Evolutionary conservation across 805 yeast genomes (phyloP).

Genomic region (Spencermartinsiella europaea): DNA sequence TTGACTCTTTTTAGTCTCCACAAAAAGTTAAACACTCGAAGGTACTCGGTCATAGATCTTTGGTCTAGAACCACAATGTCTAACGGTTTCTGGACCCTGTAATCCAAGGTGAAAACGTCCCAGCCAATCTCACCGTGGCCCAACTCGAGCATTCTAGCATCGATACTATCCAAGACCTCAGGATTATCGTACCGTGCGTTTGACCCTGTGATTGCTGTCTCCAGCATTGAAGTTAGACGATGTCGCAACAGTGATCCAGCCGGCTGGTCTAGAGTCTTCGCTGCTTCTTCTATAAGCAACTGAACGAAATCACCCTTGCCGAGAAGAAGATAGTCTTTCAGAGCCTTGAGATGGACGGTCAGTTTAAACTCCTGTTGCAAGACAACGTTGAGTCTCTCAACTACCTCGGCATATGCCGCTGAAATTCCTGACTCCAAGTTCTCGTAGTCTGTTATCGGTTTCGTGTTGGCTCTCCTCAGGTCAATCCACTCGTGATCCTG

Average conservation of each 20-base stretch:
- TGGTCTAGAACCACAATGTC: conserved; percentile 51
- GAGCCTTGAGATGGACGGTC: conserved; percentile 50
- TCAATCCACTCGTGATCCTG: conserved; percentile 60
- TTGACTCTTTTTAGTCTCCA: conserved; percentile 71
- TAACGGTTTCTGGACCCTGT: conserved; percentile 46
- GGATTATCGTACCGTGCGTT: conserved; percentile 32
- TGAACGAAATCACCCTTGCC: conserved; percentile 81
- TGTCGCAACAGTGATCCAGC: conserved; percentile 60
- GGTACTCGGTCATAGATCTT: conserved; percentile 46
- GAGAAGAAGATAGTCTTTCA: conserved; percentile 64
- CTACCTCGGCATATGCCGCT: conserved; percentile 43
- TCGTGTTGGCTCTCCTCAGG: conserved; percentile 20
- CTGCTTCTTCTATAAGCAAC: conserved; percentile 51
- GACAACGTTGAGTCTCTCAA: conserved; percentile 45
- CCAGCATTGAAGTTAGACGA: conserved; percentile 58
- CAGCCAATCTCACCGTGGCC: conserved; percentile 76
- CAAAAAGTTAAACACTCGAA: conserved; percentile 76
- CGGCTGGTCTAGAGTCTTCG: conserved; percentile 50
- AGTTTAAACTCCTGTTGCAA: conserved; percentile 48
- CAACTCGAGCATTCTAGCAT: conserved; percentile 74
- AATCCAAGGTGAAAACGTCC: conserved; percentile 90
- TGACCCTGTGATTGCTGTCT: conserved; percentile 50
- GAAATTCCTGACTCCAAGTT: conserved; percentile 29
- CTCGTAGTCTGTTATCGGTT: conserved; percentile 17
- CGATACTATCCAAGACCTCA: conserved; percentile 51